Conservation (phyloP, 805 yeast genomes). For the Torulaspora indica region DNA sequence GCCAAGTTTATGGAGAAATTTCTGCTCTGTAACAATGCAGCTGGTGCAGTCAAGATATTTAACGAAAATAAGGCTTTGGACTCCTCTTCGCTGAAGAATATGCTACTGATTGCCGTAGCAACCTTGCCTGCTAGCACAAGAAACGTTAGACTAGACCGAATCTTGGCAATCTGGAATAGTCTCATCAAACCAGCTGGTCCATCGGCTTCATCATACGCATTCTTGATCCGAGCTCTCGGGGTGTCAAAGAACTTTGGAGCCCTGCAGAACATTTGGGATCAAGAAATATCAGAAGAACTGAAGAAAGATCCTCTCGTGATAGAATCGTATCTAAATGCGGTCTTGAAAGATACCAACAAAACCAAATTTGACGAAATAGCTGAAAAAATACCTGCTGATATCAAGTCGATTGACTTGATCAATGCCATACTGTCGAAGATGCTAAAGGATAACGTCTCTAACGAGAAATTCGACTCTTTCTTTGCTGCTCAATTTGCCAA, state of each 20-base stretch:
- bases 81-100: constrained; percentile 15
- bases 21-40: constrained; percentile 17
- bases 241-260: constrained; percentile 17
- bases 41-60: constrained; percentile 20
- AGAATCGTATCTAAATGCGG: constrained; percentile 22
- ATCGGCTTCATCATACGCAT: constrained; percentile 21
- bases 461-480: constrained; percentile 16
- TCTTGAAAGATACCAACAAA: constrained; percentile 12
- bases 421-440: constrained; percentile 23
- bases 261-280: constrained; percentile 24
- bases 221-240: constrained; percentile 23
- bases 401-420: constrained; percentile 22
- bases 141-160: constrained; percentile 20
- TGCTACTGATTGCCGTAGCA: constrained; percentile 26
- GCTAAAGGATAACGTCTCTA: constrained; percentile 12
- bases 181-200: constrained; percentile 16
- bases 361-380: constrained; percentile 12
- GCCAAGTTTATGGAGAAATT: constrained; percentile 27
- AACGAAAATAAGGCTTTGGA: constrained; percentile 21
- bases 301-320: constrained; percentile 18
- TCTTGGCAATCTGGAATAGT: constrained; percentile 35
- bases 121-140: constrained; percentile 16
- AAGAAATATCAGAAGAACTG: constrained; percentile 24
- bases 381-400: constrained; percentile 16
- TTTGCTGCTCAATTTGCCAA: constrained; percentile 14